Conservation (phyloP, 208 protist species). For the Phytomonas francai region DNA sequence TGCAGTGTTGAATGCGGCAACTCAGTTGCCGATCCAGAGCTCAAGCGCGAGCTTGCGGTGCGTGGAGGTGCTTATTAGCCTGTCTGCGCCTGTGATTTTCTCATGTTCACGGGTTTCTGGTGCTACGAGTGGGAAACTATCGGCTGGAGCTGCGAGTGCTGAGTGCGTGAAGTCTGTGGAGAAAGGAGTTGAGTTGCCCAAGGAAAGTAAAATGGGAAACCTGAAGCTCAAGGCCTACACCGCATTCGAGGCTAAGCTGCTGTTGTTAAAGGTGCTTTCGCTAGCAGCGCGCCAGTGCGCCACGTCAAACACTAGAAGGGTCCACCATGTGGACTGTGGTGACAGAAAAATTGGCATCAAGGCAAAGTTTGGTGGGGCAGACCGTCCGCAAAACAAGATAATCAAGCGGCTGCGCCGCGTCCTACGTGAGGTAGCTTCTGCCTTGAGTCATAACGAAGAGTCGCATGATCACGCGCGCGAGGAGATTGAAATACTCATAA, state of each 20-base stretch:
- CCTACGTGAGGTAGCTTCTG: not conserved
- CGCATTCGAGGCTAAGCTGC: constrained; percentile 23
- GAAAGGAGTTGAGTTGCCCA: constrained; percentile 11
- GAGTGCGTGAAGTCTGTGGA: not conserved
- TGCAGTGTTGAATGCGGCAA: constrained; percentile 21
- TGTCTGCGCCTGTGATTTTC: constrained; percentile 48
- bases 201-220: constrained; percentile 18
- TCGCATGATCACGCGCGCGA: not conserved
- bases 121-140: not conserved
- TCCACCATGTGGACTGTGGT: not conserved
- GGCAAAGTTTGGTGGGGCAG: constrained; percentile 24
- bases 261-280: constrained; percentile 43
- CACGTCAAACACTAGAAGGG: not conserved
- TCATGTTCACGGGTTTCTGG: constrained; percentile 5
- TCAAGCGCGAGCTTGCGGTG: constrained; percentile 35
- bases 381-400: constrained; percentile 11
- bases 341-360: not conserved
- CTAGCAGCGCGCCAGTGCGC: constrained; percentile 43
- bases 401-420: not conserved
- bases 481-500: not conserved
- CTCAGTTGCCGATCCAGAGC: constrained; percentile 24
- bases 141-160: not conserved
- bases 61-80: constrained; percentile 46
- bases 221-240: constrained; percentile 35
- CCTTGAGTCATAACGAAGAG: not conserved